These are phyloP conservation scores for Plasmodium vinckei DNA, from an alignment of 169 alveolate genomes.

Conservation along the genomic window DNA sequence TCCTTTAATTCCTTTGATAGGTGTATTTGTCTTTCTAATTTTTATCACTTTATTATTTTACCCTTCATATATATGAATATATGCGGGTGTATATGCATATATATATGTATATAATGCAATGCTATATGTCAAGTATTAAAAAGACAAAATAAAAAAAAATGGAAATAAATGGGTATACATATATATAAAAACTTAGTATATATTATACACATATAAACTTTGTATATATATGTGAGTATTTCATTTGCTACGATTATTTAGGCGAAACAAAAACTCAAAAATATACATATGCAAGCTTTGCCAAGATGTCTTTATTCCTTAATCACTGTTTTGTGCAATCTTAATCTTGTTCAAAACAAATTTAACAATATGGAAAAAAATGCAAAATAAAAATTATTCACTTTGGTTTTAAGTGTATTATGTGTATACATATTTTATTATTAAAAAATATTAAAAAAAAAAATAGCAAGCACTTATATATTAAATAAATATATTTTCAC, in stretches of 20 bases:
- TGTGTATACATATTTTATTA: too few relatives aligned
- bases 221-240: too few relatives aligned
- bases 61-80: not conserved
- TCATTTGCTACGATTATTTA: too few relatives aligned
- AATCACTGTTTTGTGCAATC: not conserved
- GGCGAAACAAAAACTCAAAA: too few relatives aligned
- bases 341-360: conserved; percentile 11
- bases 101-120: not conserved
- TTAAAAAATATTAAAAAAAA: not conserved
- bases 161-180: not conserved
- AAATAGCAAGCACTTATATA: not conserved
- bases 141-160: not conserved
- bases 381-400: not conserved
- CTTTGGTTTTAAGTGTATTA: too few relatives aligned
- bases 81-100: not conserved
- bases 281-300: too few relatives aligned
- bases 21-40: conserved; percentile 3
- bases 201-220: not conserved
- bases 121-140: not conserved
- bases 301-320: not conserved
- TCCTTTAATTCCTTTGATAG: not conserved
- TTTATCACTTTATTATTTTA: not conserved
- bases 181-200: not conserved
- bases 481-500: conserved; percentile 16
- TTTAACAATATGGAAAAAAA: not conserved